These are phyloP conservation scores for Phytophthora meadii DNA, from an alignment of 352 stramenopile species.

Conservation along the genomic window DNA sequence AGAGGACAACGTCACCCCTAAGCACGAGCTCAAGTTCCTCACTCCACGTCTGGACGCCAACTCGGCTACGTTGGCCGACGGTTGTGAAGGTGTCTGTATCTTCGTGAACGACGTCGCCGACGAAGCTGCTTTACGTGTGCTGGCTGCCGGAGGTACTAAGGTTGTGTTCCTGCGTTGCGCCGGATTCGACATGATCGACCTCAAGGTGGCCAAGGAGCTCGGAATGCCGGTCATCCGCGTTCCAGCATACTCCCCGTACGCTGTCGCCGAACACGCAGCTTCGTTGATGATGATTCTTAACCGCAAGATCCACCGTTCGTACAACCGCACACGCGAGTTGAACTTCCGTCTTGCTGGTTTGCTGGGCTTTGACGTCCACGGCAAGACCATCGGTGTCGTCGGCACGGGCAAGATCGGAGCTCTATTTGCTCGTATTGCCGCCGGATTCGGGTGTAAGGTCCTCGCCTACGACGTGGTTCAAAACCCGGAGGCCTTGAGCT, in stretches of 20 bases:
- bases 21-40: constrained; percentile 69
- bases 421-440: constrained; percentile 57
- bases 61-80: constrained; percentile 59
- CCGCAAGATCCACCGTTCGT: constrained; percentile 79
- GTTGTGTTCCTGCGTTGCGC: constrained; percentile 84
- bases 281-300: constrained; percentile 86
- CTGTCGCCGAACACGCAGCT: constrained; percentile 78
- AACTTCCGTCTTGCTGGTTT: constrained; percentile 79
- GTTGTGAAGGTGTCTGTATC: constrained; percentile 72
- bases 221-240: constrained; percentile 67
- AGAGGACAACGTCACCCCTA: constrained; percentile 44
- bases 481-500: constrained; percentile 52
- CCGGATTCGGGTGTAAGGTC: constrained; percentile 51
- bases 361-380: constrained; percentile 70
- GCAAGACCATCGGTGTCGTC: constrained; percentile 77
- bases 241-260: constrained; percentile 81
- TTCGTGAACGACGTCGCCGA: constrained; percentile 90
- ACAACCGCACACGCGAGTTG: constrained; percentile 76
- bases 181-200: constrained; percentile 83
- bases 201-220: constrained; percentile 65
- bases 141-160: constrained; percentile 59
- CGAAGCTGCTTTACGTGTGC: constrained; percentile 53
- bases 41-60: constrained; percentile 54
- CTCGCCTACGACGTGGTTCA: constrained; percentile 73
- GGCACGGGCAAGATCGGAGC: constrained; percentile 59